Base-by-base conservation (phyloP, 495 filamentous ascomycete species). In the Lentithecium fluviatile region DNA sequence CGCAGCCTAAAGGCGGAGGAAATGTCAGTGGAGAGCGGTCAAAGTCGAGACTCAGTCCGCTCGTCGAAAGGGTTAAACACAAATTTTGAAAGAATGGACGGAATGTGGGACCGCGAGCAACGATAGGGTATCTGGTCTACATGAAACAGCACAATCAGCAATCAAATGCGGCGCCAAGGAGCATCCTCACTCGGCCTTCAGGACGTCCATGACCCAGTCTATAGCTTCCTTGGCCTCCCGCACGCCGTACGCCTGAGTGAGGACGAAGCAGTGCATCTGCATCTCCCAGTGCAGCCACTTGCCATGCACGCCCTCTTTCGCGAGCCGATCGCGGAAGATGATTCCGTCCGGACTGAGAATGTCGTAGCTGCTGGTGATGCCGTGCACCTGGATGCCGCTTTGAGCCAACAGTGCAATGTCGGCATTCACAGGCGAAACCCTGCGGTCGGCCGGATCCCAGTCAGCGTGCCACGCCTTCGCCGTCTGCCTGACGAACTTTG, bases 251-350 rank as follows among this genome's bases (percentile, higher is more conserved):
- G 58, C 25, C 60, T 65, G 73, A n/a, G 74, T 66, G 17, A 79
- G 58, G 37, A 72, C 66, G 58, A 78, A 79, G 56, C 71, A 75
- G 69, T 78, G 76, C 74, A 80, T 76, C 66, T 77, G 75, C 64
- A 72, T 76, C 13, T 79, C 74, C 76, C 75, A 79, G 17, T 72
- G 58, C 56, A 79, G 48, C 76, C 75, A 78, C 56, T 75, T 62
- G 10, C 76, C 73, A 20, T 47, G 23, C 13, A 76, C 71, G 8
- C 72, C 71, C 26, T 57, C 63, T n/a, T 69, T 34, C 34, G 45
- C 60, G 25, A 62, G 73, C 43, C 63, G 70, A 24, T 77, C 64
- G 19, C 70, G 46, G 50, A 77, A 77, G 12, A 69, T 13, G 32
- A 73, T 26, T 3, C 67, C 71, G 64, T 78, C 77, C 0, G 77